Evolutionary conservation across 768 basidiomycete species (phyloP).

Genomic region (Tricholoma bakamatsutake): DNA sequence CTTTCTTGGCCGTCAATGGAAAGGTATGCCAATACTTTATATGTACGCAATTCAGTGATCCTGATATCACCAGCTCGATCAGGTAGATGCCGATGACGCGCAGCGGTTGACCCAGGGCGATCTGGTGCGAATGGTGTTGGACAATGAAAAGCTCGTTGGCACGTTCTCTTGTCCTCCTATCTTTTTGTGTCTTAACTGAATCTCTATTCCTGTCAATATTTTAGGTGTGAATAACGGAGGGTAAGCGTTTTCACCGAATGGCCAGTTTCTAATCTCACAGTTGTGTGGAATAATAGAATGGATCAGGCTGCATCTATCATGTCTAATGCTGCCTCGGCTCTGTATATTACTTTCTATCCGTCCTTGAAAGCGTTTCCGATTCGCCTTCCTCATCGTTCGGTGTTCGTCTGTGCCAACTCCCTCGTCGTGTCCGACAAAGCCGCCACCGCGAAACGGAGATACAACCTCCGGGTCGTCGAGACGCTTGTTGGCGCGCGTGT

Average conservation of each 20-base stretch:
- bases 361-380: slow-evolving; percentile 59
- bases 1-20: slow-evolving; percentile 73
- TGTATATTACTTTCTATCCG: slow-evolving; percentile 82
- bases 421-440: slow-evolving; percentile 80
- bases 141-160: slow-evolving; percentile 82
- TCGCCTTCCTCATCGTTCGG: slow-evolving; percentile 48
- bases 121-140: slow-evolving; percentile 74
- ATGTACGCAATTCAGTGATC: neutral
- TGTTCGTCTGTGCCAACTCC: slow-evolving; percentile 80
- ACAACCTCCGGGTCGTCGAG: slow-evolving; percentile 92
- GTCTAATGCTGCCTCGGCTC: slow-evolving; percentile 59
- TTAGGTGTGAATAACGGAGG: slow-evolving; percentile 72
- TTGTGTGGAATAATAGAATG: slow-evolving; percentile 45
- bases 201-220: neutral
- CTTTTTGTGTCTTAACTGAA: slow-evolving; percentile 1
- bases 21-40: slow-evolving; percentile 33
- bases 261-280: neutral
- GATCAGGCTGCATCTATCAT: slow-evolving; percentile 90
- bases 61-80: slow-evolving; percentile 10
- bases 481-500: slow-evolving; percentile 75
- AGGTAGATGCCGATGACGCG: neutral
- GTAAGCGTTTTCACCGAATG: slow-evolving; percentile 30
- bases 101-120: slow-evolving; percentile 52
- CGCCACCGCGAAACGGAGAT: slow-evolving; percentile 65
- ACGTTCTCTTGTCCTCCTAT: slow-evolving; percentile 8